phyloP scores from a whole-genome alignment of 1,284 basidiomycete species.

The Ceratobasidium sp. region DNA sequence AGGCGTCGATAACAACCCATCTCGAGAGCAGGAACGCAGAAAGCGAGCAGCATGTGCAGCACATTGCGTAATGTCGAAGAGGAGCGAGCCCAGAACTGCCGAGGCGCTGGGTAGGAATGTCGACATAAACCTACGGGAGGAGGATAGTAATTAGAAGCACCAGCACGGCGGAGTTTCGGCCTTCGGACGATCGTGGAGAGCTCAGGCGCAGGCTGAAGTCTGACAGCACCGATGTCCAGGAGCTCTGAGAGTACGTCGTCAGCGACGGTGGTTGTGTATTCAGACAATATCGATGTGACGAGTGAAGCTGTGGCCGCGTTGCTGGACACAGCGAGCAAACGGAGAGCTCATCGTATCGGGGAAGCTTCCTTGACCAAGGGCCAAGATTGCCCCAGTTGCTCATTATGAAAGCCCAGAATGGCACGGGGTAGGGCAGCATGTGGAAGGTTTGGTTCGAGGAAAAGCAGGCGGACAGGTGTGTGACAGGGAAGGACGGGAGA shows the following conservation, averaged over 20 bases:
- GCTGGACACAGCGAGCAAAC: too few relatives aligned
- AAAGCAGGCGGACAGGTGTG: conserved; percentile 16
- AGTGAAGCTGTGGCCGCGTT: too few relatives aligned
- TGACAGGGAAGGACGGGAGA: neutral
- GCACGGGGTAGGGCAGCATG: neutral
- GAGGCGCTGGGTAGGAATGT: conserved; percentile 5
- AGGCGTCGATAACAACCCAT: too few relatives aligned
- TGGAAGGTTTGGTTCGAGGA: conserved; percentile 3
- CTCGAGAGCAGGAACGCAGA: too few relatives aligned
- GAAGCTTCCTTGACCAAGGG: neutral
- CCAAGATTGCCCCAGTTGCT: neutral
- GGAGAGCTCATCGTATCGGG: too few relatives aligned
- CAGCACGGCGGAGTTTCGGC: neutral
- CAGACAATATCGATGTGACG: neutral
- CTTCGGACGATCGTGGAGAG: neutral
- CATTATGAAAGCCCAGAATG: conserved; percentile 10
- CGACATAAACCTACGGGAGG: neutral
- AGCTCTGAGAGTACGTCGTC: neutral
- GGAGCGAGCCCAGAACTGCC: too few relatives aligned
- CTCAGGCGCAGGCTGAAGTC: neutral
- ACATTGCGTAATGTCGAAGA: too few relatives aligned
- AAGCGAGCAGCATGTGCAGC: neutral
- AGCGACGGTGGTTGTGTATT: neutral
- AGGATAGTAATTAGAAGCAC: neutral
- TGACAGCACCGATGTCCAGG: neutral